A percentile compares a stretch with the other conserved stretches of the same genome.
Evolutionary conservation across 768 basidiomycete genomes (phyloP).

Genomic region (Naganishia kalamii): DNA sequence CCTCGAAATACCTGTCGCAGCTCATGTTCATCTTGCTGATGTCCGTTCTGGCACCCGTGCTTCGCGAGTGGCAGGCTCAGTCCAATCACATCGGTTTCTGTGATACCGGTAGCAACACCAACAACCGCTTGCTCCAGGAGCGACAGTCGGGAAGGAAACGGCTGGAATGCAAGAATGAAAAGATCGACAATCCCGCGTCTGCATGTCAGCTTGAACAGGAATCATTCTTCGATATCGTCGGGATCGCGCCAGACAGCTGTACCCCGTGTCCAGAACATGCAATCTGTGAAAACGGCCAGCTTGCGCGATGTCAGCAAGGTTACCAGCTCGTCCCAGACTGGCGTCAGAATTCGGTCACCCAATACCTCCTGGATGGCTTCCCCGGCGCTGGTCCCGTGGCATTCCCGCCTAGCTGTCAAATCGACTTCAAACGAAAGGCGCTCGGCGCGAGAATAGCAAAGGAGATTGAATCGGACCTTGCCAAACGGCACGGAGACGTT

Average conservation of each 20-base stretch:
- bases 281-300: constrained; percentile 37
- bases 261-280: constrained; percentile 48
- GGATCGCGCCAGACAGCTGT: constrained; percentile 41
- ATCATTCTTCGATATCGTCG: constrained; percentile 36
- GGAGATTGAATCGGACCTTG: constrained; percentile 35
- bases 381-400: constrained; percentile 40
- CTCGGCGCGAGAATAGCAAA: constrained; percentile 42
- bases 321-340: constrained; percentile 37
- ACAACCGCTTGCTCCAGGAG: constrained; percentile 24
- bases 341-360: constrained; percentile 17
- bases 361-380: constrained; percentile 31
- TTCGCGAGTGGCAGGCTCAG: constrained; percentile 16
- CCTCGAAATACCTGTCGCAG: constrained; percentile 12
- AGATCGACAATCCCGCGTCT: constrained; percentile 14
- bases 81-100: constrained; percentile 44
- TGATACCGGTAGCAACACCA: constrained; percentile 39
- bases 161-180: constrained; percentile 20
- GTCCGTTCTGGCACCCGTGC: not conserved
- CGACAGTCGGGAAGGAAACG: constrained; percentile 28
- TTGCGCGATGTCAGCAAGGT: constrained; percentile 45
- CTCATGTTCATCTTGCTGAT: constrained; percentile 34
- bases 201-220: constrained; percentile 23
- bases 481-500: constrained; percentile 39
- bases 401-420: constrained; percentile 43
- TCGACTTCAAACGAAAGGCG: constrained; percentile 47